Base-by-base conservation (phyloP, 73 alveolate species). In the Paraurostyla sp. region DNA sequence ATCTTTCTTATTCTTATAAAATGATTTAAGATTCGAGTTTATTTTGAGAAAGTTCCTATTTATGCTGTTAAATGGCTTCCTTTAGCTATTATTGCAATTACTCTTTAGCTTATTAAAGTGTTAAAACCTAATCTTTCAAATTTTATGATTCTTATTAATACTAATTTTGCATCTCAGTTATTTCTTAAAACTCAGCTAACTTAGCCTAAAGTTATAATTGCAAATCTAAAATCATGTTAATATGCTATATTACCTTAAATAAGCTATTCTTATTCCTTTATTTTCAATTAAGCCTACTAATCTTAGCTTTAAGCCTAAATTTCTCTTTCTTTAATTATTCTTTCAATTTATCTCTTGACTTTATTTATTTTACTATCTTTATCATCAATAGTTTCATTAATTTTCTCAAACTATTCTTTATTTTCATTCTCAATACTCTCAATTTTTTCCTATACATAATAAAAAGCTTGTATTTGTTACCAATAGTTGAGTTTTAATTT, bases 321-420 rank as follows among this genome's bases (percentile, higher is more conserved):
- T 36, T 65, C 82, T 40, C 25, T 2, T 40, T 65, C 82, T 65
- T 65, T 65, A 32, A 65, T 36, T 18, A 2, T 65, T 65, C 82
- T 65, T 2, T 65, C 82, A 4, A 73, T 2, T 22, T 23, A 38
- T 29, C 71, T 73, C 49, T 43, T 48, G 13, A 73, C 71, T 50
- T 73, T 73, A 11, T 30, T 30, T 16, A 73, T 48, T 2, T 73
- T 50, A 20, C 46, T 13, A 1, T 41, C 56, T 73, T 46, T 73
- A 16, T 20, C 48, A 0, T 73, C 35, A n/a, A 73, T 22, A 3
- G 13, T 29, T 13, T 45, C 20, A 6, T 73, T 23, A 18, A 73
- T 4, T 18, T 48, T 50, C 30, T 49, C 86, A 48, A 73, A 43
- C 27, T 48, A 32, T 11, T n/a, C 7, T 11, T 18, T 36, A 22